A percentile compares a stretch with the other conserved stretches of the same genome.
Conservation (phyloP, 139 green algal genomes). For the Yamagishiella unicocca region DNA sequence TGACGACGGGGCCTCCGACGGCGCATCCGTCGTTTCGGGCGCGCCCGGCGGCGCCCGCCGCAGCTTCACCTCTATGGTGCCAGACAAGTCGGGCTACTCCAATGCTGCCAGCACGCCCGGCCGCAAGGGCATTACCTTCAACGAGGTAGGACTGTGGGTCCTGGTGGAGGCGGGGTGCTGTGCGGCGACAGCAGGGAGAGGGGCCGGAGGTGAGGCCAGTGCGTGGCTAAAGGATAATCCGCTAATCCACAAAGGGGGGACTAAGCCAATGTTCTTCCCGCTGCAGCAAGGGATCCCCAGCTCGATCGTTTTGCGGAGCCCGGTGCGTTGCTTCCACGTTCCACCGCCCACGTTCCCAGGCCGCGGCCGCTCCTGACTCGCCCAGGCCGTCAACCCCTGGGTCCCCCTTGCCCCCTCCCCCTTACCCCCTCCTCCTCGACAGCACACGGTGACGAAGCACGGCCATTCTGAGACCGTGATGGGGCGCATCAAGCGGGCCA, state of each 20-base stretch:
- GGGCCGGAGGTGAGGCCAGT: not conserved
- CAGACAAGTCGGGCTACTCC: not conserved
- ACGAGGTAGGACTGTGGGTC: slow-evolving; percentile 13
- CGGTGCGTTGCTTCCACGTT: too few relatives aligned
- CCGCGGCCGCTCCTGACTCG: too few relatives aligned
- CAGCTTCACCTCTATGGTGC: not conserved
- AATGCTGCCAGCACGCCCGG: not conserved
- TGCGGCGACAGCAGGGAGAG: not conserved
- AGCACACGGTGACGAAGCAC: not conserved
- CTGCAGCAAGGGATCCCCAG: too few relatives aligned
- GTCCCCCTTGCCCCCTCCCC: not conserved
- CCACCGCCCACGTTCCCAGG: too few relatives aligned
- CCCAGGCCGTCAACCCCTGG: too few relatives aligned
- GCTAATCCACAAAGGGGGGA: too few relatives aligned
- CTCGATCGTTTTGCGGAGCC: too few relatives aligned
- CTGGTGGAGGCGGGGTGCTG: not conserved
- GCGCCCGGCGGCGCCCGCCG: not conserved
- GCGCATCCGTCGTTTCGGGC: slow-evolving; percentile 17
- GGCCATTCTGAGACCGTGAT: not conserved
- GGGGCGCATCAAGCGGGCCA: slow-evolving; percentile 29
- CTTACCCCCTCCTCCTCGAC: not conserved
- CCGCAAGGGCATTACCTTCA: slow-evolving; percentile 32
- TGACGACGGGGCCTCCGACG: not conserved
- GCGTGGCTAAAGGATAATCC: too few relatives aligned
- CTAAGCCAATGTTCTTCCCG: too few relatives aligned